These are phyloP conservation scores for Ceratobasidium sp. DNA, from an alignment of 1,284 basidiomycete species.

Conservation along the genomic window DNA sequence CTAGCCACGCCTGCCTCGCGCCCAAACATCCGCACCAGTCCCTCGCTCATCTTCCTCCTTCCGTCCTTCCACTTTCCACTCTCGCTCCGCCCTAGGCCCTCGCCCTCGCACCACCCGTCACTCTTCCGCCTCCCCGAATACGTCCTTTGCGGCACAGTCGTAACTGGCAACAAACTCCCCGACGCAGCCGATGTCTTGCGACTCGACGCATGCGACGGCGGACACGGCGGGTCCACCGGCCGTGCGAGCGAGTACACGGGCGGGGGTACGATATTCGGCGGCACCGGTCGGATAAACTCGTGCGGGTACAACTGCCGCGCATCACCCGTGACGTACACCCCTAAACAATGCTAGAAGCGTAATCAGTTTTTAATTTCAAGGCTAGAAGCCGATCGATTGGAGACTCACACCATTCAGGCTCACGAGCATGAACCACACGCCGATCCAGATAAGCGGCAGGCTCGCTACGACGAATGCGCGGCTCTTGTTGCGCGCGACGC, in stretches of 20 bases:
- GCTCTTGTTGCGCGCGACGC: background rate
- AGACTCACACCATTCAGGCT: conserved; percentile 33
- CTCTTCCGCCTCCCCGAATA: conserved; percentile 20
- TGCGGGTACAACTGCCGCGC: conserved; percentile 39
- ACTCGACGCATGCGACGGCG: conserved; percentile 5
- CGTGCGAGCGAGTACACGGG: conserved; percentile 27
- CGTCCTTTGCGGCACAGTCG: background rate
- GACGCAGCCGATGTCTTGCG: conserved; percentile 22
- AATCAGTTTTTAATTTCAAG: background rate
- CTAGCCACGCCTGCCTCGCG: background rate
- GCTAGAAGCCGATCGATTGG: conserved; percentile 12
- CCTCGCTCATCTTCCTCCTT: conserved; percentile 25
- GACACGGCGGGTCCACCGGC: background rate
- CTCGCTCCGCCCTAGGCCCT: background rate
- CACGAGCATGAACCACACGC: conserved; percentile 40
- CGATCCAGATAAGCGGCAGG: conserved; percentile 37
- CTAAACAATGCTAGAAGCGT: conserved; percentile 34
- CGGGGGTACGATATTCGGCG: conserved; percentile 3
- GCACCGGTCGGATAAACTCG: conserved; percentile 16
- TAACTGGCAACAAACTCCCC: background rate
- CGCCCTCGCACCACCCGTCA: background rate
- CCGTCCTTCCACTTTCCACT: background rate
- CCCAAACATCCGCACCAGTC: conserved; percentile 7
- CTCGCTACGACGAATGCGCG: conserved; percentile 11
- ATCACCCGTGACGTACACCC: conserved; percentile 32